A percentile compares a stretch with the other conserved stretches of the same genome.
These are phyloP conservation scores for Omphalotus olearius DNA, from an alignment of 1,284 basidiomycete genomes.

Conservation along the genomic window DNA sequence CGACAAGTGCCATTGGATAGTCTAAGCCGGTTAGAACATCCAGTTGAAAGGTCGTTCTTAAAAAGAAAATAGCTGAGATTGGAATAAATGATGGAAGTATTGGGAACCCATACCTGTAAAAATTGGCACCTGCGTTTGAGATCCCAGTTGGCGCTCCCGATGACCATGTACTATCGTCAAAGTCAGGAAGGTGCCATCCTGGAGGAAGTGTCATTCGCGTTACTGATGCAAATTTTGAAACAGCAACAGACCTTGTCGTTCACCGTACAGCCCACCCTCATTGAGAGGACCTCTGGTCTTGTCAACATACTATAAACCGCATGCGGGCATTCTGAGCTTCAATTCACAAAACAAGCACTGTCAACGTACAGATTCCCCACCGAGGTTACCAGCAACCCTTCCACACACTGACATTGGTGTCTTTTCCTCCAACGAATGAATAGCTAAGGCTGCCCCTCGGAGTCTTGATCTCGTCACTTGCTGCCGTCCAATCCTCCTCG, in stretches of 20 bases:
- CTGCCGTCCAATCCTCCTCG: constrained; percentile 38
- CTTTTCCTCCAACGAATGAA: constrained; percentile 33
- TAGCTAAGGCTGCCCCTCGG: constrained; percentile 43
- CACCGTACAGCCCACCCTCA: constrained; percentile 44
- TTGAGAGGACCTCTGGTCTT: constrained; percentile 41
- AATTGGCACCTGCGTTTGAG: constrained; percentile 36
- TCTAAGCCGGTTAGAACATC: constrained; percentile 41
- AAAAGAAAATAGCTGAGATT: not conserved
- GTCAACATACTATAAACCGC: constrained; percentile 30
- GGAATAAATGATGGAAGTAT: not conserved
- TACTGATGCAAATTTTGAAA: not conserved
- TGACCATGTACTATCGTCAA: constrained; percentile 40
- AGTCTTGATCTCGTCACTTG: constrained; percentile 38
- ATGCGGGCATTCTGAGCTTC: not conserved
- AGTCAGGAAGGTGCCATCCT: constrained; percentile 49
- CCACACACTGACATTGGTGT: constrained; percentile 35
- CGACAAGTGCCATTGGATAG: constrained; percentile 40
- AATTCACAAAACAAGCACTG: not conserved
- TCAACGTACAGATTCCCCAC: constrained; percentile 37
- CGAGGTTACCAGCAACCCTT: constrained; percentile 46
- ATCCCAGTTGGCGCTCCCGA: constrained; percentile 37
- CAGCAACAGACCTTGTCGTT: constrained; percentile 33
- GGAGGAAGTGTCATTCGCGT: constrained; percentile 6
- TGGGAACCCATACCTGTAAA: constrained; percentile 34
- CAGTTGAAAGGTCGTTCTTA: constrained; percentile 42